phyloP scores from a whole-genome alignment of 306 rosid genomes.

The Fragaria vesca region DNA sequence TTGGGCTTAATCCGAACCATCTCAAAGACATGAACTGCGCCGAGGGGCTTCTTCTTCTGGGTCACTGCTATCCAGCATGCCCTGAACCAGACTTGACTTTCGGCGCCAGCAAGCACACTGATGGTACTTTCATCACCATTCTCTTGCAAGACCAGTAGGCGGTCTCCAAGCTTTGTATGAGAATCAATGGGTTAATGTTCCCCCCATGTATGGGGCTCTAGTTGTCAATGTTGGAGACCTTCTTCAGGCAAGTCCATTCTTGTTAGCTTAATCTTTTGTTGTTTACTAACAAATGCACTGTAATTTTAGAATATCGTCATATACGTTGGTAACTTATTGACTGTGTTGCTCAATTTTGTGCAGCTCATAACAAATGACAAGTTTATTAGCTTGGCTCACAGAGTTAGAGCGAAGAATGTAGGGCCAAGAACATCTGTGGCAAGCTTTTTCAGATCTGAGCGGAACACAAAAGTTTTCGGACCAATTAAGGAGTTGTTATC shows the following conservation, averaged over 20 bases:
- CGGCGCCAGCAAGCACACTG: constrained; percentile 27
- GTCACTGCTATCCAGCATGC: constrained; percentile 22
- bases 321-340: neutral
- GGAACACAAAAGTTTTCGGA: neutral
- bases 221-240: constrained; percentile 26
- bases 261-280: neutral
- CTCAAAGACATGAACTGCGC: constrained; percentile 6
- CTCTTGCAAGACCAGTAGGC: constrained; percentile 55
- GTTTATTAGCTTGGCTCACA: constrained; percentile 4
- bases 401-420: constrained; percentile 17
- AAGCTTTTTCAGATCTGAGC: neutral
- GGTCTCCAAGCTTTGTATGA: constrained; percentile 45
- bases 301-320: no score
- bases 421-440: constrained; percentile 9
- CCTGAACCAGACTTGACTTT: constrained; percentile 12
- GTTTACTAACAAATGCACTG: no score
- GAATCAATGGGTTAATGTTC: constrained; percentile 18
- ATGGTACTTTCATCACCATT: constrained; percentile 39
- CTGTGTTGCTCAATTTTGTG: neutral
- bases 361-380: constrained; percentile 31
- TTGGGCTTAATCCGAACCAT: neutral
- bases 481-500: constrained; percentile 7
- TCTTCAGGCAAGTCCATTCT: constrained; percentile 24
- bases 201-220: constrained; percentile 11
- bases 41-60: neutral